Percentiles rank a stretch among this genome's conserved stretches.
Evolutionary conservation across 2,329 filamentous ascomycete genomes (phyloP).

Genomic region (Penicillium hordei): DNA sequence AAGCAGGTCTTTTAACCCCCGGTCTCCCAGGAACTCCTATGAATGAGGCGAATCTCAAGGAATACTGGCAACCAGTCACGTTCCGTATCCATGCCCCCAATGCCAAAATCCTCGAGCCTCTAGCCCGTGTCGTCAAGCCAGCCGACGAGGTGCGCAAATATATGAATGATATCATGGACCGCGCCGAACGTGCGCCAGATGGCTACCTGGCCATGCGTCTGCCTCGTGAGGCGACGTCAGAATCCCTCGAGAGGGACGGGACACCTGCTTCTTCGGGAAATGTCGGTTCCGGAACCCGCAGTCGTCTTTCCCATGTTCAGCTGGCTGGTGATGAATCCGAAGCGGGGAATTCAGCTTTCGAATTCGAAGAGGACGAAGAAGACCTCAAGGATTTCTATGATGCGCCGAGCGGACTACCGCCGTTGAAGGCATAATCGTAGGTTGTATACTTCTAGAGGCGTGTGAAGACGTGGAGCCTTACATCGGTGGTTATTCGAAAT

Average conservation of each 20-base stretch:
- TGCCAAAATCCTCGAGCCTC: conserved; percentile 54
- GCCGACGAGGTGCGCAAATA: conserved; percentile 53
- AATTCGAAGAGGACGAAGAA: conserved; percentile 28
- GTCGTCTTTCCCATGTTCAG: conserved; percentile 25
- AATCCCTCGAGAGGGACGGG: conserved; percentile 30
- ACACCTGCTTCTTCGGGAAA: conserved; percentile 22
- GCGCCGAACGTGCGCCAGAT: conserved; percentile 55
- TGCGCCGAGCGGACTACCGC: conserved; percentile 37
- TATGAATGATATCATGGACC: conserved; percentile 59
- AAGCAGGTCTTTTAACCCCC: neutral
- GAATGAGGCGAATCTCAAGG: conserved; percentile 36
- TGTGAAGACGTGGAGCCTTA: neutral
- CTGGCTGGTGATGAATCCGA: conserved; percentile 30
- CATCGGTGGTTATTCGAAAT: too few relatives aligned
- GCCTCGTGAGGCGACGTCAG: conserved; percentile 44
- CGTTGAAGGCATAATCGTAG: conserved; percentile 24
- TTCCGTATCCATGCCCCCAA: conserved; percentile 57
- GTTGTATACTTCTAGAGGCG: neutral
- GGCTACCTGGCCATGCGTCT: conserved; percentile 58
- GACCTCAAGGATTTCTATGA: conserved; percentile 46
- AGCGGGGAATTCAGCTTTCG: conserved; percentile 22
- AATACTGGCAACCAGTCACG: conserved; percentile 56
- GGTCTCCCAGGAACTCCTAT: conserved; percentile 10
- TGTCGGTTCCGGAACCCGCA: conserved; percentile 17
- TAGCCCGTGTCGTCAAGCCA: conserved; percentile 57